Evolutionary conservation across 208 protist genomes (phyloP).

Genomic region (Leishmania arabica): DNA sequence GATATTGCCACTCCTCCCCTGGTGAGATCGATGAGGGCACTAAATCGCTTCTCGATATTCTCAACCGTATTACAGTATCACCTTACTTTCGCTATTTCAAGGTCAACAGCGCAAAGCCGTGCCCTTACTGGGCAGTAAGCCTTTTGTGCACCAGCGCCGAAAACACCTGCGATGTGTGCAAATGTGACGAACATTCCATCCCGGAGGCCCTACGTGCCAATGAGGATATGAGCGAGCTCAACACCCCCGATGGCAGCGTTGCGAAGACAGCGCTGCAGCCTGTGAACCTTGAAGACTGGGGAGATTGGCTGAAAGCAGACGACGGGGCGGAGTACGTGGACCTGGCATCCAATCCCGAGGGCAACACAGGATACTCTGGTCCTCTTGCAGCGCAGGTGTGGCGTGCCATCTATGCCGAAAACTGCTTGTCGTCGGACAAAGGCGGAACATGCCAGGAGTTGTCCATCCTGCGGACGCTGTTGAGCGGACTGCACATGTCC

Average conservation of each 20-base stretch:
- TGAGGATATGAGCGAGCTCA: constrained; percentile 82
- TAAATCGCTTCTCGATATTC: constrained; percentile 37
- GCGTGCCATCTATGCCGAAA: constrained; percentile 87
- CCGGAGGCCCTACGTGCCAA: constrained; percentile 59
- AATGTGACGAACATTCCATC: constrained; percentile 74
- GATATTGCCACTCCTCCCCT: constrained; percentile 69
- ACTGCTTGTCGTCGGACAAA: constrained; percentile 51
- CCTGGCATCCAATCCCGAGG: constrained; percentile 80
- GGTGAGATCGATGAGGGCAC: constrained; percentile 51
- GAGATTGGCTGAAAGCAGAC: constrained; percentile 45
- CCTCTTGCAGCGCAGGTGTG: constrained; percentile 77
- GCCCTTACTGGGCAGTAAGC: constrained; percentile 87
- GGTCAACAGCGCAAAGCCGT: constrained; percentile 78
- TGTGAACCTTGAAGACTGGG: constrained; percentile 60
- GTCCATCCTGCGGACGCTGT: constrained; percentile 56
- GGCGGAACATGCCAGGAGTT: constrained; percentile 59
- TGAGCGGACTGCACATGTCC: constrained; percentile 90
- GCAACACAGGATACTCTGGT: constrained; percentile 86
- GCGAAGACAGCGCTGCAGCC: constrained; percentile 28
- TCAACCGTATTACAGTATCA: constrained; percentile 74
- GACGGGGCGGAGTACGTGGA: constrained; percentile 76
- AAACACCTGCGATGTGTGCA: constrained; percentile 83
- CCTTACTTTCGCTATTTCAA: constrained; percentile 92
- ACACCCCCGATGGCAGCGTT: constrained; percentile 38
- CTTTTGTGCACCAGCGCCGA: constrained; percentile 77